Base-by-base conservation (phyloP, 2,329 filamentous ascomycete species). In the Xylaria multiplex region DNA sequence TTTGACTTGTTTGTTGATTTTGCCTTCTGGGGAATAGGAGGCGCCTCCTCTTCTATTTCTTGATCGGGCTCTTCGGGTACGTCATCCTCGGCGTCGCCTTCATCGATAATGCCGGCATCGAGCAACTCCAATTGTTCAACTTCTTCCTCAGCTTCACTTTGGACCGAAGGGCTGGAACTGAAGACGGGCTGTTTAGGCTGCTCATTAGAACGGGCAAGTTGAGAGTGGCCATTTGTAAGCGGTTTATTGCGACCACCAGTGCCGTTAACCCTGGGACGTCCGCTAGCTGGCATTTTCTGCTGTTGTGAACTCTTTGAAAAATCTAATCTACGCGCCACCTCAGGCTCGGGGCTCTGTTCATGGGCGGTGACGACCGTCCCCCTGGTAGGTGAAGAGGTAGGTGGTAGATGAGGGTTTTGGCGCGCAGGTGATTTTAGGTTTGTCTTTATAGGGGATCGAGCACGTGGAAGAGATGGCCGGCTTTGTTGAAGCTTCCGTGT, bases 371-470 rank as follows among this genome's bases (percentile, higher is more conserved):
- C 65, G 57, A 80, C 68, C 1, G 79, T 77, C n/a, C 79, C 81
- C 24, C 81, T 80, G 9, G 77, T 74, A 0, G 85, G 83, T 16
- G 84, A 87, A 13, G 85, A 85, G 19, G 81, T 80, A 50, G 83
- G 85, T 35, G 82, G 85, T 59, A 90, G 77, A 54, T 85, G 84
- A 4, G 86, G 87, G 71, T 88, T 88, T 62, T 85, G 84, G 67
- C 87, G 84, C 30, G 90, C 88, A 0, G 90, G 90, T 2, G 85
- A 87, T 13, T 82, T 80, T 30, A 88, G 81, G 40, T 84, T 80
- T 3, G 89, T 90, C 77, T 91, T 91, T 61, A 86, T 82, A 1
- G 90, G 90, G 2, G 90, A 91, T 64, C 81, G 78, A 52, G 80
- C 80, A 58, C 81, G 82, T 46, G 84, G 82, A 9, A 84, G 70